Evolutionary conservation across 140 eudicot genomes (phyloP), one percentile per base, ranked within the genome.

Genomic region (Oenanthe javanica): DNA sequence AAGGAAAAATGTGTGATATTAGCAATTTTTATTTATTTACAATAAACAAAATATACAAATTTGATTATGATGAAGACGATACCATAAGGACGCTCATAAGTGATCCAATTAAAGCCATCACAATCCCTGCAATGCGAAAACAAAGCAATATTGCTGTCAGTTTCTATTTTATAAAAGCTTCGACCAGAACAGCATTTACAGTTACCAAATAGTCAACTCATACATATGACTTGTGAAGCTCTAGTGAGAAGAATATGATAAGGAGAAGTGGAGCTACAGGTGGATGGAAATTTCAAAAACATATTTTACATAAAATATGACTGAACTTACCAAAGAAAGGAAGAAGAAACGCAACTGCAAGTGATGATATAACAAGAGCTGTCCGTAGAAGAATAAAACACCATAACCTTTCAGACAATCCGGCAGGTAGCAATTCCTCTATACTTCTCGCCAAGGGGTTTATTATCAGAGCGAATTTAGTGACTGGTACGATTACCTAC

Each of bases 21-120:
- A 43, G 9, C 3, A 74, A 21, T 45, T 74, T 4, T 19, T 45
- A 21, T 43, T 46, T 50, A 46, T 46, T n/a, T 19, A 46, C 18
- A 19, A 40, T 46, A 14, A 15, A 19, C 19, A 38, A 70, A 67
- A 21, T 42, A 43, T 10, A 31, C 36, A 31, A 42, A 72, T 4
- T n/a, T 75, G 49, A 25, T 49, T 11, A 70, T 64, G 40, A 78
- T 43, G 80, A 67, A 63, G 14, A 50, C 23, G 86, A 79, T 89
- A 94, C 98, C 98, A 89, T 91, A 72, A 94, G 87, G 49, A 94
- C 77, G 85, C 98, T 88, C 59, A 94, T 87, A 27, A 94, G 86
- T 48, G 98, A 94, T 5, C 98, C 98, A 75, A 90, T 89, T 77
- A 94, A 84, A 48, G 98, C 84, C 97, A 94, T 94, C 83, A 94